phyloP scores from a whole-genome alignment of 257 asterid genomes.

The Capsicum chinense region DNA sequence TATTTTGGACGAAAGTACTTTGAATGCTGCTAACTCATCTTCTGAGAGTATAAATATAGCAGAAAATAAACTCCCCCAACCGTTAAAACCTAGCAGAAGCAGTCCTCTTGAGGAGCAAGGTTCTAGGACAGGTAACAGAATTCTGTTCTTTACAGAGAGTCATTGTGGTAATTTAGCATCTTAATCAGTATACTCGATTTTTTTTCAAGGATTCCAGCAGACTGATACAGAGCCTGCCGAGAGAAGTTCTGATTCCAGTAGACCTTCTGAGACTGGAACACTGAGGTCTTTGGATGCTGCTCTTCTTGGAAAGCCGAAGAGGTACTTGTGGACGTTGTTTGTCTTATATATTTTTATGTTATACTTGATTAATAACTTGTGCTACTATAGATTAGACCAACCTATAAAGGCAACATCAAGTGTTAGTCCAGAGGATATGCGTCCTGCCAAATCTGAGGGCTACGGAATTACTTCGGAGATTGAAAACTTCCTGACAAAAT shows the following conservation, averaged over 20 bases:
- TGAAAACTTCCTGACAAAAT: conserved; percentile 54
- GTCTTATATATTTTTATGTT: neutral
- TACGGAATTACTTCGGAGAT: conserved; percentile 51
- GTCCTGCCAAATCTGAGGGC: conserved; percentile 43
- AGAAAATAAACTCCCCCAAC: conserved; percentile 25
- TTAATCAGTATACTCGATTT: conserved; percentile 36
- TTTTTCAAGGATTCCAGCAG: conserved; percentile 75
- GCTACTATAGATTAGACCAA: conserved; percentile 64
- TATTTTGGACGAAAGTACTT: conserved; percentile 29
- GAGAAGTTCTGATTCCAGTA: conserved; percentile 42
- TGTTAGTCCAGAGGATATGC: conserved; percentile 42
- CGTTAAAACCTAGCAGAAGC: conserved; percentile 35
- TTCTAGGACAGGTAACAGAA: conserved; percentile 56
- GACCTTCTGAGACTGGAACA: conserved; percentile 35
- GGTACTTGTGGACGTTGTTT: conserved; percentile 45
- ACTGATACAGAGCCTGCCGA: conserved; percentile 42
- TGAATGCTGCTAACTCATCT: conserved; percentile 35
- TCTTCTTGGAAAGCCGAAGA: conserved; percentile 71
- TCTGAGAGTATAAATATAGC: conserved; percentile 27
- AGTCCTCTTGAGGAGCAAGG: conserved; percentile 44
- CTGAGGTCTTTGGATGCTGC: conserved; percentile 46
- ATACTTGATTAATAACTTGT: conserved; percentile 29
- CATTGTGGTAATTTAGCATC: neutral
- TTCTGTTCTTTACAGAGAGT: conserved; percentile 33
- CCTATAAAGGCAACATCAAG: conserved; percentile 49